Base-by-base conservation (phyloP, 352 stramenopile genomes). In the Pythium aquatile region DNA sequence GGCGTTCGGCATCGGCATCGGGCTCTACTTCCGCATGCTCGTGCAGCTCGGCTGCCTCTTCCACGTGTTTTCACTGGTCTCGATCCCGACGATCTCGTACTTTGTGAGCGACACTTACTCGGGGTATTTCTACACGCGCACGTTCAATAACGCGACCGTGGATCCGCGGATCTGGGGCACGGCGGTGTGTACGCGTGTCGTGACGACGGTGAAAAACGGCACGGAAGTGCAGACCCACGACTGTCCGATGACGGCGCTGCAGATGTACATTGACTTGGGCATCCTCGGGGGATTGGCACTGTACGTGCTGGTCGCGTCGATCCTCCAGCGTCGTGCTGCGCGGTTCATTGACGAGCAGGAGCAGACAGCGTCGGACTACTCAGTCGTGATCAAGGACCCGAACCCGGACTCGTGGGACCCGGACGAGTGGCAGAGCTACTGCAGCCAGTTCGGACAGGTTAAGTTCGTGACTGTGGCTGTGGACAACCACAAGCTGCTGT, bases 1-100 rank as follows among this genome's bases (percentile, higher is more conserved):
- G 42, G 74, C 76, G 24, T 93, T 93, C 58, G 84, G 84, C 65
- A 85, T 93, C 37, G 84, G 84, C 60, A 73, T 93, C 47, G 78
- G 82, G 20, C 74, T 93, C 52, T 93, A 91, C 70, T 93, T 93
- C 58, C 80, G 76, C 69, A 89, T 85, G 73, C 61, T 91, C 55
- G 46, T 89, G 65, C 72, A 88, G 56, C 68, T 91, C 29, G 72
- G 72, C 16, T 30, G 69, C 29, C 66, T 89, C 32, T 73, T 87
- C 59, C 72, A 88, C 37, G 63, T 83, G 35, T 79, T 91, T 60
- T 82, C 80, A 13, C 63, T 72, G 0, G 69, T 93, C 32, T 87
- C 79, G 48, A 67, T 79, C 32, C 81, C 84, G 40, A 82, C 78
- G 37, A 81, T 90, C 49, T 16, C 68, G 35, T 90, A 93, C 72